Evolutionary conservation across 768 basidiomycete genomes (phyloP).

Genomic region (Kwoniella bestiolae): DNA sequence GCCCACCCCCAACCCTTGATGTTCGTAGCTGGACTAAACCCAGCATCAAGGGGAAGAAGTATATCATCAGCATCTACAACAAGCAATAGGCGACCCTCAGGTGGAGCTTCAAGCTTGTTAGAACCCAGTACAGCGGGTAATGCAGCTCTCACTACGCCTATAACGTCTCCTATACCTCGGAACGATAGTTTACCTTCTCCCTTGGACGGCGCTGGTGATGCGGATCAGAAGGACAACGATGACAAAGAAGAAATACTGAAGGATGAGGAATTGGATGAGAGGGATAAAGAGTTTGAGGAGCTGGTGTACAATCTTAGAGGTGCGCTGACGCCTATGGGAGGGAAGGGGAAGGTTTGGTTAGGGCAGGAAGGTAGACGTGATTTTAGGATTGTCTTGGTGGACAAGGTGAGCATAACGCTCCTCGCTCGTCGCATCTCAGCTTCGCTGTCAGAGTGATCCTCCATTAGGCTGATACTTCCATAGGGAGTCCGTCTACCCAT

Average conservation of each 20-base stretch:
- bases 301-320: constrained; percentile 40
- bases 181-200: constrained; percentile 12
- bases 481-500: constrained; percentile 82
- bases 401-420: constrained; percentile 63
- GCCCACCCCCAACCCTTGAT: constrained; percentile 89
- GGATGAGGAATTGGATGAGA: constrained; percentile 11
- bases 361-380: constrained; percentile 49
- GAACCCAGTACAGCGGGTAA: constrained; percentile 11
- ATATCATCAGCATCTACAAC: constrained; percentile 17
- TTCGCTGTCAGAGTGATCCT: too few relatives aligned
- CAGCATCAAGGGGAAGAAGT: constrained; percentile 27
- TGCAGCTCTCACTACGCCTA: constrained; percentile 25
- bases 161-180: constrained; percentile 26
- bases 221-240: not conserved
- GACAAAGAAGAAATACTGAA: not conserved
- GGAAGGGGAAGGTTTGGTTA: constrained; percentile 51
- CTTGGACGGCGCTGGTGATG: constrained; percentile 4
- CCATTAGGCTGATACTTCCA: not conserved
- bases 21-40: constrained; percentile 73
- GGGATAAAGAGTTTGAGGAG: constrained; percentile 47
- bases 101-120: constrained; percentile 14
- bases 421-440: not conserved
- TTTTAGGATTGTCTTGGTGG: constrained; percentile 84
- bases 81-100: constrained; percentile 20
- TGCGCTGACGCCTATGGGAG: constrained; percentile 32